Base-by-base conservation (phyloP, 2,329 filamentous ascomycete genomes). In the Sclerotinia spermophila region DNA sequence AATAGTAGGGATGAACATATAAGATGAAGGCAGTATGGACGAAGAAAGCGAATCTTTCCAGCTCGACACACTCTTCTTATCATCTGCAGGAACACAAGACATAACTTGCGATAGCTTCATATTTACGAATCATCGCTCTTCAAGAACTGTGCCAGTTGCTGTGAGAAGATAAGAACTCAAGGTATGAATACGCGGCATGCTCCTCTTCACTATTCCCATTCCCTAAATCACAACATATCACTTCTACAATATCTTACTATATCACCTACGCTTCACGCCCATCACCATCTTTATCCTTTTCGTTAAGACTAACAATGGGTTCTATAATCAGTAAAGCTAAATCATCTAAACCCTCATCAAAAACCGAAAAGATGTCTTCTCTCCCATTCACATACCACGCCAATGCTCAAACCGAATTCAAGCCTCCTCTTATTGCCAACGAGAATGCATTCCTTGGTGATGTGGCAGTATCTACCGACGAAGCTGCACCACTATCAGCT, bases 371-470 rank as follows among this genome's bases (percentile, higher is more conserved):
- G 64, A 75, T 74, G 72, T 70, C 74, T 51, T 69, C 76, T 55
- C 69, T 74, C 13, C 71, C 74, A 62, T 78, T 79, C 75, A 75
- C 70, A 17, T 84, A 89, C 79, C 84, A 83, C 77, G 77, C 81
- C 66, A 81, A 84, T 73, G 86, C 85, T 0, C 86, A 89, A 78
- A 83, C 82, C 11, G 81, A 80, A 55, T 89, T 86, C 80, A 86
- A 88, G 76, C 86, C 85, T 3, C 87, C 87, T 17, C 82, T 89
- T 68, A 88, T 90, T 74, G 87, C 86, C 62, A 88, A 89, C 77
- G 85, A 89, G 71, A 90, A 90, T 75, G 87, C 87, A 27, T 90
- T 82, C 78, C 82, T 90, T 21, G 87, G 86, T 48, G 87, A 90
- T 75, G 80, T 90, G 35, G 72, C 77, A 15, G 76, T 74, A 48